Conservation (phyloP, 192 early-diverging fungal genomes). For the Podila epicladia region DNA sequence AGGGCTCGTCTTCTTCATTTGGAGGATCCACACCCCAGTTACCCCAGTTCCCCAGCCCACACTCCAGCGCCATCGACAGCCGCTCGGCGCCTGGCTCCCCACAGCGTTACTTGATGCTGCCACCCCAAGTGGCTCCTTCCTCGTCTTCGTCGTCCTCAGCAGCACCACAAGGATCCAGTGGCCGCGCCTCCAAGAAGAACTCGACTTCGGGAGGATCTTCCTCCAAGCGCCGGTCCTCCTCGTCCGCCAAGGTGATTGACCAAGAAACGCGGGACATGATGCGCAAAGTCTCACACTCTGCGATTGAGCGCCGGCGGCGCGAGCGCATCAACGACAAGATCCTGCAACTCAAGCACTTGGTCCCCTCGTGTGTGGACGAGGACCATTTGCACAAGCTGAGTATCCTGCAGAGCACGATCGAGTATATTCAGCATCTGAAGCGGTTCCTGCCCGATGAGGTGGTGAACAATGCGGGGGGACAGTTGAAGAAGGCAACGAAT, state of each 20-base stretch:
- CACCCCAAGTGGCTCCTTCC: slow-evolving; percentile 18
- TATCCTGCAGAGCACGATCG: slow-evolving; percentile 76
- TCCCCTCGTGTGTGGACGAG: slow-evolving; percentile 73
- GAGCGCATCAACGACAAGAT: slow-evolving; percentile 90
- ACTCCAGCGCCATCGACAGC: background rate
- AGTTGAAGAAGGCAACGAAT: slow-evolving; percentile 35
- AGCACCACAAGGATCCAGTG: slow-evolving; percentile 11
- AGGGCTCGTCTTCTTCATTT: slow-evolving; percentile 1
- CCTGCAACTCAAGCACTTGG: slow-evolving; percentile 74
- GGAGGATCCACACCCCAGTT: slow-evolving; percentile 6
- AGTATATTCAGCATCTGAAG: slow-evolving; percentile 72
- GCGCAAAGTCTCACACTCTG: slow-evolving; percentile 85
- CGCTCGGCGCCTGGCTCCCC: slow-evolving; percentile 26
- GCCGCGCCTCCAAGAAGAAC: background rate
- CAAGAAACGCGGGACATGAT: slow-evolving; percentile 69
- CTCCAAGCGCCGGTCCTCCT: slow-evolving; percentile 21
- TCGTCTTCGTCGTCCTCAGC: slow-evolving; percentile 2
- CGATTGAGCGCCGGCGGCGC: slow-evolving; percentile 84
- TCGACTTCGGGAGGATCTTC: background rate
- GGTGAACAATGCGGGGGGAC: slow-evolving; percentile 7
- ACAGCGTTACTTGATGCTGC: slow-evolving; percentile 34
- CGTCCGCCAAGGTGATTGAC: slow-evolving; percentile 45
- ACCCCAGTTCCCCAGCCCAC: slow-evolving; percentile 12
- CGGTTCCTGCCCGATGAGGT: slow-evolving; percentile 18
- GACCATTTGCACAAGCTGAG: slow-evolving; percentile 77